Percentiles rank a stretch among this genome's conserved stretches.
Evolutionary conservation across 305 asterid species (phyloP).

Genomic region (Solanum aculeatissimum): DNA sequence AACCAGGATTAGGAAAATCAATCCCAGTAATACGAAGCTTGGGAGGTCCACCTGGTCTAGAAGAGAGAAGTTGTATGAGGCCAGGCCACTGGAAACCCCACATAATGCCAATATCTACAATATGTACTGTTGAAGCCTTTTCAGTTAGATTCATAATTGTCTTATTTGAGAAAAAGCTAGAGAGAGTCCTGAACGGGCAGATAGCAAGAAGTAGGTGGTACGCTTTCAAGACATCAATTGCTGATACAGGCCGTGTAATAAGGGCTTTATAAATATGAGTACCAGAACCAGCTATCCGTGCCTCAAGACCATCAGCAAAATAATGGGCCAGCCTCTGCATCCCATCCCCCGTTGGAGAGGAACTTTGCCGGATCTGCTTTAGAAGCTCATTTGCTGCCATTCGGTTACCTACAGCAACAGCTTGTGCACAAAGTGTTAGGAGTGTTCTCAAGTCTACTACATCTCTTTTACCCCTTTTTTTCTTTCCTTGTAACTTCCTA

Average conservation of each 20-base stretch:
- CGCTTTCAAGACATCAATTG: conserved; percentile 20
- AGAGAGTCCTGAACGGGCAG: conserved; percentile 22
- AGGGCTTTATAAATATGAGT: conserved; percentile 9
- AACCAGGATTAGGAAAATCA: conserved; percentile 79
- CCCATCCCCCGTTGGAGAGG: conserved; percentile 26
- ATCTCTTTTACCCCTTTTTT: background rate
- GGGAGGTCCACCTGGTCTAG: conserved; percentile 53
- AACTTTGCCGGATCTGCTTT: conserved; percentile 26
- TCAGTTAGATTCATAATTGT: conserved; percentile 12
- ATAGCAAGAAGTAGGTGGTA: conserved; percentile 18
- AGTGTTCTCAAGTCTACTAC: conserved; percentile 25
- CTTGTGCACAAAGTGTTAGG: conserved; percentile 22
- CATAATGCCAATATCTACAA: conserved; percentile 29
- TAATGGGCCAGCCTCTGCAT: conserved; percentile 25
- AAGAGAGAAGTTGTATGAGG: conserved; percentile 22
- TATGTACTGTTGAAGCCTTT: conserved; percentile 16
- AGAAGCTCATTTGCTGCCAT: conserved; percentile 12
- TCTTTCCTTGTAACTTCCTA: conserved; percentile 7
- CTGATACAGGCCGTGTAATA: conserved; percentile 16
- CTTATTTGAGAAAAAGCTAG: conserved; percentile 19
- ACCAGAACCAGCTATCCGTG: conserved; percentile 28
- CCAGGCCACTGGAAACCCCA: conserved; percentile 35
- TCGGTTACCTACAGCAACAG: conserved; percentile 16
- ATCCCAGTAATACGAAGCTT: conserved; percentile 68
- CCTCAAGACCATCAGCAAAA: conserved; percentile 29